Evolutionary conservation across 1,284 basidiomycete species (phyloP), one percentile per base, ranked within the genome.

Genomic region (Violaceomyces palustris): DNA sequence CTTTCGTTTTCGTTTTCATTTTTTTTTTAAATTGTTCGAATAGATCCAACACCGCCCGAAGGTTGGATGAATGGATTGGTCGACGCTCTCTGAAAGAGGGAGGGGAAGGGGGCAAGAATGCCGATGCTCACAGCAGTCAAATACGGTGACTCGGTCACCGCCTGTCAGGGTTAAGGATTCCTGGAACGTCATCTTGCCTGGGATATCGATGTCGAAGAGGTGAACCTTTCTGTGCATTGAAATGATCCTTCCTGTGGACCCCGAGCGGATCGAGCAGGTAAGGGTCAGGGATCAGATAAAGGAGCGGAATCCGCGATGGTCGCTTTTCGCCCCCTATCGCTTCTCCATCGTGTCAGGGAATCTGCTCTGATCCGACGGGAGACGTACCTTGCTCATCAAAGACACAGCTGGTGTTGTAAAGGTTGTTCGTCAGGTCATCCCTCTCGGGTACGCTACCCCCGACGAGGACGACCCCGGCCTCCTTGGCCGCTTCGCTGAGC

Each of bases 151-250:
- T 4, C 78, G 79, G 14, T 76, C 81, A 3, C 94, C 94, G 4
- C 83, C 86, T 0, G 86, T 87, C 37, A 99, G 77, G 0, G 87
- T 89, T 73, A 94, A 87, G 71, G 90, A 94, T 78, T 99, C 94
- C 85, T 94, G 93, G 82, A 98, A 98, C 4, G 78, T 90, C 75
- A 98, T 96, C 74, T 88, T 86, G 15, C 93, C 93, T 0, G 91
- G 91, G 43, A 97, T 93, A 72, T 98, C 88, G 52, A 99, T 97
- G 74, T 99, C 93, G 71, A 99, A 99, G 8, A 99, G 78, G 71
- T 98, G 94, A 1, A 98, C 81, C 75, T 99, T 97, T 42, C 93
- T 83, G 74, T 97, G 89, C 27, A 82, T 82, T 0, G 87, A 86
- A 22, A 98, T 82, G 30, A 97, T 80, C 39, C 86, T 82, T 11